Evolutionary conservation across 768 basidiomycete species (phyloP).

Genomic region (Mycena capillaripes): DNA sequence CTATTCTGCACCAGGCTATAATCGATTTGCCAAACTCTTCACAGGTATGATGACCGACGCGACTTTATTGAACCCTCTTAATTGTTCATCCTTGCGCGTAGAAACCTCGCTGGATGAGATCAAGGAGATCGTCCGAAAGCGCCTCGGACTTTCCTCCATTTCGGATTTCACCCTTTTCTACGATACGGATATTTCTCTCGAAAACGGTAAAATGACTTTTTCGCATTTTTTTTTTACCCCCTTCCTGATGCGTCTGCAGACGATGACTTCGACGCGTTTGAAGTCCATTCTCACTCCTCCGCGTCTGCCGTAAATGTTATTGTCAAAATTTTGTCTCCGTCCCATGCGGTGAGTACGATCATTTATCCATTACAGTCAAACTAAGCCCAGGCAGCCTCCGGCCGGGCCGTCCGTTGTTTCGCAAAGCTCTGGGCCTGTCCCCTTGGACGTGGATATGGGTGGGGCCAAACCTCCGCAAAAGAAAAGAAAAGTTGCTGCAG

Average conservation of each 20-base stretch:
- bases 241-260: conserved; percentile 56
- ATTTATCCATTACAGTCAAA: not conserved
- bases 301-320: conserved; percentile 52
- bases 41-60: conserved; percentile 54
- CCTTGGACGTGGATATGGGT: not conserved
- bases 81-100: conserved; percentile 42
- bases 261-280: conserved; percentile 85
- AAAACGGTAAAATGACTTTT: conserved; percentile 71
- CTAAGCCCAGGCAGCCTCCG: not conserved
- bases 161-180: conserved; percentile 66
- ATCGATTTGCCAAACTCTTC: conserved; percentile 68
- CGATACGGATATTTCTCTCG: conserved; percentile 73
- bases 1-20: conserved; percentile 54
- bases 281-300: conserved; percentile 55
- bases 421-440: not conserved
- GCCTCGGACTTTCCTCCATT: conserved; percentile 64
- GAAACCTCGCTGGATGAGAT: conserved; percentile 74
- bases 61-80: conserved; percentile 10
- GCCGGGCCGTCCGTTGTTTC: not conserved
- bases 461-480: conserved; percentile 1
- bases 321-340: conserved; percentile 43
- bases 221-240: conserved; percentile 6
- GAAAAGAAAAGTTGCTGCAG: conserved; percentile 22
- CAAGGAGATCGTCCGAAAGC: conserved; percentile 70
- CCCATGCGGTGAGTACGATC: conserved; percentile 17